Base-by-base conservation (phyloP, 2,329 filamentous ascomycete species). In the Cladophialophora bantiana region DNA sequence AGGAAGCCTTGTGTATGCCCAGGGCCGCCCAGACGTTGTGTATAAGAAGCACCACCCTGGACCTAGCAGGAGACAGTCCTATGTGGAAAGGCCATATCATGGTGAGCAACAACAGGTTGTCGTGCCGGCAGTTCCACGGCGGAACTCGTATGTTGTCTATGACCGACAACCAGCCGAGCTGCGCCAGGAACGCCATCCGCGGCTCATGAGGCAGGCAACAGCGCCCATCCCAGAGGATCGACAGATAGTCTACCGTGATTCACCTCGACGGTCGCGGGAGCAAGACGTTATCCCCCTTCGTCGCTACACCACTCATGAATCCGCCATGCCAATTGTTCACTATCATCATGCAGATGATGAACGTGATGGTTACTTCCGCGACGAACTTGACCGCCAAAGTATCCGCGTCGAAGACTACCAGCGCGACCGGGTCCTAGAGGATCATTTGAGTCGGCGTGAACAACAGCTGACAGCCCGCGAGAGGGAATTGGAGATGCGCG, bases 1-100 rank as follows among this genome's bases (percentile, higher is more conserved):
- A 40, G 68, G 68, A 26, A 70, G 68, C 31, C 61, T 70, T 10
- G 66, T 60, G n/a, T 64, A 50, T 32, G 20, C 12, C 38, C 57
- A 59, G 20, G 42, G 61, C 13, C 66, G 61, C 13, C 60, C 56
- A 1, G 68, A 70, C 34, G 59, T 52, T 7, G 63, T 62, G 4
- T 70, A 70, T 59, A 70, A 70, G 59, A 62, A 58, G 31, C 68
- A 70, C 36, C 66, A 64, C 32, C 68, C 58, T 20, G 63, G 65
- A 10, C 65, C 65, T 9, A 56, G 32, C 36, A 62, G 64, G 45
- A 57, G 63, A n/a, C 38, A 62, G 35, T 70, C 68, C 7, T 70
- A 70, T 40, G 38, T 53, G 9, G 65, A 67, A 31, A 59, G 55
- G 31, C 50, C 64, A 12, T 68, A 70, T 50, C 61, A 68, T 54